These are phyloP conservation scores for Arthrobotrys conoides DNA, from an alignment of 2,329 filamentous ascomycete genomes.

Conservation along the genomic window DNA sequence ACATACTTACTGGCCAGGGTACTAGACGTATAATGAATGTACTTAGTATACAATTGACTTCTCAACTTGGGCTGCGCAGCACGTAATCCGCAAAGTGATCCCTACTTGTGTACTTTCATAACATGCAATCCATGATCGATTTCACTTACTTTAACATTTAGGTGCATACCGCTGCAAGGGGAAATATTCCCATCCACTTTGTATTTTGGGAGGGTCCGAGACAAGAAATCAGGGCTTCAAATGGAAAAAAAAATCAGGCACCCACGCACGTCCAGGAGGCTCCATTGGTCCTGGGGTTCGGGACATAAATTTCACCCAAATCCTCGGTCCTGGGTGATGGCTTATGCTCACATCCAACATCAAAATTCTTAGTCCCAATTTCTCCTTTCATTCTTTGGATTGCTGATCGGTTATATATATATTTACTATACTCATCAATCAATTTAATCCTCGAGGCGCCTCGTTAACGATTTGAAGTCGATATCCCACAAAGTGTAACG, in stretches of 20 bases:
- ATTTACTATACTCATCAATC: neutral
- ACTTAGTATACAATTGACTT: neutral
- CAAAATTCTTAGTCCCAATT: constrained; percentile 10
- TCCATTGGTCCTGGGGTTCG: constrained; percentile 46
- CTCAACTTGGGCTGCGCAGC: neutral
- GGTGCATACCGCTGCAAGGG: constrained; percentile 48
- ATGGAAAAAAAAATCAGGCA: constrained; percentile 32
- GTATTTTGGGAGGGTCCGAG: constrained; percentile 14
- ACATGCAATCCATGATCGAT: constrained; percentile 38
- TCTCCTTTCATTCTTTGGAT: neutral
- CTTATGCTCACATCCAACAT: constrained; percentile 29
- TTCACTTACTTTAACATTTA: constrained; percentile 17
- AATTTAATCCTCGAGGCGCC: neutral
- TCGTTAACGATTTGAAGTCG: constrained; percentile 12
- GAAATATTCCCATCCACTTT: constrained; percentile 37
- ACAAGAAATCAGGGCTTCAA: constrained; percentile 28
- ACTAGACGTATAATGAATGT: neutral
- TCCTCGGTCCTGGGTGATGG: constrained; percentile 44
- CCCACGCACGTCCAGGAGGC: constrained; percentile 33
- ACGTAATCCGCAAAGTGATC: constrained; percentile 11
- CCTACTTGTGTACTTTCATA: constrained; percentile 8
- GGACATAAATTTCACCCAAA: constrained; percentile 57
- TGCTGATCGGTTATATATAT: constrained; percentile 19
- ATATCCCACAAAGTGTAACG: constrained; percentile 35
- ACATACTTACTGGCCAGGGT: too few species aligned